Percentiles rank a stretch among this genome's conserved stretches.
phyloP scores from a whole-genome alignment of 73 alveolate genomes.

The Effrenium voratum region DNA sequence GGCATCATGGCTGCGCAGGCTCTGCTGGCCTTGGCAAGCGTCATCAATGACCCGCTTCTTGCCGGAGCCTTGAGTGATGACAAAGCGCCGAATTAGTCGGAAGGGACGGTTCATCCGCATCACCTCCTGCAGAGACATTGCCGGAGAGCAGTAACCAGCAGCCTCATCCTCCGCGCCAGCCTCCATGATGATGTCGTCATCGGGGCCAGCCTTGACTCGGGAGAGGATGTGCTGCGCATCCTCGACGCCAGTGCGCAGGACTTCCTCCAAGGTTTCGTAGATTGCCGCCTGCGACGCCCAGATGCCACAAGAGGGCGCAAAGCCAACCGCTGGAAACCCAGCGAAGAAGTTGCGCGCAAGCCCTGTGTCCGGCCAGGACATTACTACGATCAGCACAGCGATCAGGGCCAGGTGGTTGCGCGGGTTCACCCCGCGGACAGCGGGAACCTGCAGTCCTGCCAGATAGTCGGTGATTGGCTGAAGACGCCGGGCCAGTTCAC shows the following conservation, averaged over 20 bases:
- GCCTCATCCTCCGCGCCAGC: not conserved
- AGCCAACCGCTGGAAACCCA: conserved; percentile 20
- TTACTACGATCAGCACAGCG: not conserved
- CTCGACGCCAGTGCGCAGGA: not conserved
- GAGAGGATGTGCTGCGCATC: not conserved
- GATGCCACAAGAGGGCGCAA: not conserved
- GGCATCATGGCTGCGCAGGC: not conserved
- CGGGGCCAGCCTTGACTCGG: not conserved
- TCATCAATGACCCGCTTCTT: conserved; percentile 10
- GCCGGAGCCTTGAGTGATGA: not conserved
- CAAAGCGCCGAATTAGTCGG: not conserved
- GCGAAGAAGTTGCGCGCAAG: not conserved
- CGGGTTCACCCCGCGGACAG: not conserved
- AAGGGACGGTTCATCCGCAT: not conserved
- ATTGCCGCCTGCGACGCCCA: not conserved
- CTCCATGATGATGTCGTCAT: not conserved
- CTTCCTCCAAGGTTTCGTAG: not conserved
- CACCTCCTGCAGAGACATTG: not conserved
- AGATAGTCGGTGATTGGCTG: not conserved
- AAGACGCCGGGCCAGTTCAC: not conserved
- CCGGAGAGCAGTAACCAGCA: not conserved
- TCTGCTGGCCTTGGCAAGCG: not conserved
- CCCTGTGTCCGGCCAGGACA: conserved; percentile 36
- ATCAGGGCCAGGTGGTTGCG: not conserved
- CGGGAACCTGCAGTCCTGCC: not conserved